These are phyloP conservation scores for Suhomyces panamericanus DNA, from an alignment of 1,139 yeast genomes.

Conservation along the genomic window DNA sequence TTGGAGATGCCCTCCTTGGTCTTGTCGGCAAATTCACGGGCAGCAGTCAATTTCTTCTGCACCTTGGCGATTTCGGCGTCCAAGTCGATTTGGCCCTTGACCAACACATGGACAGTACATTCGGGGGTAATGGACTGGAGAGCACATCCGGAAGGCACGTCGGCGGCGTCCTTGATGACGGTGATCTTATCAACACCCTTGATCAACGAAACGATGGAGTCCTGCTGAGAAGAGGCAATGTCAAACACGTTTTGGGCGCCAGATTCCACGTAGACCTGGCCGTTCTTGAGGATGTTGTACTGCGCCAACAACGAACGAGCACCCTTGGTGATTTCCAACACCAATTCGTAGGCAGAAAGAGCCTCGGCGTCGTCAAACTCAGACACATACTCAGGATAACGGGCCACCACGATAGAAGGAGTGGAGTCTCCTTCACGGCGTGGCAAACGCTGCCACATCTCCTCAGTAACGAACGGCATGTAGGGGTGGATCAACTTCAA, in stretches of 20 bases:
- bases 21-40: slow-evolving; percentile 50
- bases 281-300: slow-evolving; percentile 84
- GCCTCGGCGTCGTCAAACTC: slow-evolving; percentile 66
- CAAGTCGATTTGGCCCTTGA: slow-evolving; percentile 91
- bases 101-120: slow-evolving; percentile 84
- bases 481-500: slow-evolving; percentile 93
- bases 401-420: slow-evolving; percentile 73
- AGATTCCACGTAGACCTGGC: slow-evolving; percentile 79
- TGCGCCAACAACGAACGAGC: slow-evolving; percentile 92
- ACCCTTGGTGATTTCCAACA: slow-evolving; percentile 83
- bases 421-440: slow-evolving; percentile 73
- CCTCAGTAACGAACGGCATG: slow-evolving; percentile 97
- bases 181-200: slow-evolving; percentile 80
- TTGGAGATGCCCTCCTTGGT: slow-evolving; percentile 55
- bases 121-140: slow-evolving; percentile 77
- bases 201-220: slow-evolving; percentile 83
- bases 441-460: slow-evolving; percentile 98
- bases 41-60: slow-evolving; percentile 64
- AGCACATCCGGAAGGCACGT: slow-evolving; percentile 88
- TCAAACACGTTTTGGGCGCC: slow-evolving; percentile 46
- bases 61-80: slow-evolving; percentile 89
- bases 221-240: slow-evolving; percentile 68
- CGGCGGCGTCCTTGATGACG: slow-evolving; percentile 53
- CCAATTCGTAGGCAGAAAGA: slow-evolving; percentile 73
- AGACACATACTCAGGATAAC: slow-evolving; percentile 67